These are phyloP conservation scores for Blastobotrys buckinghamii DNA, from an alignment of 1,139 yeast genomes.

Conservation along the genomic window DNA sequence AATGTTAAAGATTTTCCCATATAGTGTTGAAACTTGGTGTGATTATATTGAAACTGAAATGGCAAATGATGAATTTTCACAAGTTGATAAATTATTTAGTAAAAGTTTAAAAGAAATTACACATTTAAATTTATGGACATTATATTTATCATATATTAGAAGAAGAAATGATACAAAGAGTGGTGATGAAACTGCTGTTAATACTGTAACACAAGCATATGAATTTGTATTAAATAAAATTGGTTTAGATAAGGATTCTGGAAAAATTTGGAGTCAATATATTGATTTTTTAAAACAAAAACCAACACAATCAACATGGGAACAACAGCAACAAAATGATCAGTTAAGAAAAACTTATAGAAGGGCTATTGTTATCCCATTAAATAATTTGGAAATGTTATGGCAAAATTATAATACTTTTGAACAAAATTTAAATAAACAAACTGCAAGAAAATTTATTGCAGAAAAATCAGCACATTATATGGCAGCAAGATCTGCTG, in stretches of 20 bases:
- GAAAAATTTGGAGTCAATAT: conserved; percentile 76
- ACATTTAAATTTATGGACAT: conserved; percentile 62
- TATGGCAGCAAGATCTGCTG: conserved; percentile 81
- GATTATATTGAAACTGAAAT: conserved; percentile 65
- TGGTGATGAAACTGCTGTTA: conserved; percentile 78
- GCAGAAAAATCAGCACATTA: conserved; percentile 81
- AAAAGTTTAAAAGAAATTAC: conserved; percentile 55
- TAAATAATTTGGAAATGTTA: conserved; percentile 63
- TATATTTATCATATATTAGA: conserved; percentile 65
- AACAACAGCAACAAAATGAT: conserved; percentile 77
- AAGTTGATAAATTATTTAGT: conserved; percentile 59
- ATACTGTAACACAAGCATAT: conserved; percentile 71
- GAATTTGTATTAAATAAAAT: conserved; percentile 76
- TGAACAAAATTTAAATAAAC: conserved; percentile 70
- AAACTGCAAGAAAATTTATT: conserved; percentile 80
- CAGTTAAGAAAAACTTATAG: conserved; percentile 70
- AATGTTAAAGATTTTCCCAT: conserved; percentile 60
- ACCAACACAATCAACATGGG: conserved; percentile 81
- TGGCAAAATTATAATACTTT: conserved; percentile 82
- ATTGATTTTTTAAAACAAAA: conserved; percentile 71
- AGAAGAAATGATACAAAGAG: conserved; percentile 64
- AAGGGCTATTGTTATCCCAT: conserved; percentile 64
- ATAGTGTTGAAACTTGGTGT: conserved; percentile 59
- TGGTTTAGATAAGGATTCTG: conserved; percentile 70
- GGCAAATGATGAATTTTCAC: conserved; percentile 59